A percentile compares a stretch with the other conserved stretches of the same genome.
Evolutionary conservation across 2,329 filamentous ascomycete species (phyloP).

Genomic region (Paracoccidioides lutzii): DNA sequence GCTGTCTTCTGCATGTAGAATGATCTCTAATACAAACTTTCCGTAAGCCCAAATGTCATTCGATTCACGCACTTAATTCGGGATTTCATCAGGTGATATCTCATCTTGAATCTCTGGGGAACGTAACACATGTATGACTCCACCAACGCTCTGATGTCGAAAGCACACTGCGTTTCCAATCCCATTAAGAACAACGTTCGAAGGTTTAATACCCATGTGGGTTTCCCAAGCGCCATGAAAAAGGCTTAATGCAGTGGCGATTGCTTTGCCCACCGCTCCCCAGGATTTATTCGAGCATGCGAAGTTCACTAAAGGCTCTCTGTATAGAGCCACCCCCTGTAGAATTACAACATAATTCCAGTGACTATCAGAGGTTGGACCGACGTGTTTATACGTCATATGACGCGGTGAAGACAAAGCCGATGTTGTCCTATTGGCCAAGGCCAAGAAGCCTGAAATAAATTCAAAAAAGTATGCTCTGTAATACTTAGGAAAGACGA

Average conservation of each 20-base stretch:
- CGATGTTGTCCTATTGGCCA: too few relatives aligned
- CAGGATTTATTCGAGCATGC: conserved; percentile 5
- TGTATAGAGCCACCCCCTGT: conserved; percentile 11
- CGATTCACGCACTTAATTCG: conserved; percentile 11
- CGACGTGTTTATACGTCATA: conserved; percentile 4
- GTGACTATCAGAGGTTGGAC: conserved; percentile 9
- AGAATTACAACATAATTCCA: conserved; percentile 12
- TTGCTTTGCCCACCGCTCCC: conserved; percentile 13
- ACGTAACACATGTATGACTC: conserved; percentile 12
- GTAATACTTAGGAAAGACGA: too few relatives aligned
- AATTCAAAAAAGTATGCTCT: too few relatives aligned
- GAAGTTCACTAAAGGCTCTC: conserved; percentile 7
- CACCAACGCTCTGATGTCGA: conserved; percentile 16
- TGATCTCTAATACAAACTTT: too few relatives aligned
- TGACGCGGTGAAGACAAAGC: not conserved
- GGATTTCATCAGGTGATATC: conserved; percentile 11
- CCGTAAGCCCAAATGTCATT: conserved; percentile 16
- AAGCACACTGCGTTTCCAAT: conserved; percentile 12
- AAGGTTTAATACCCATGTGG: conserved; percentile 15
- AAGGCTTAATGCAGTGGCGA: conserved; percentile 8
- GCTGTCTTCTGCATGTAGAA: too few relatives aligned
- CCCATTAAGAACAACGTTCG: conserved; percentile 12
- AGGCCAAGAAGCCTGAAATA: too few relatives aligned
- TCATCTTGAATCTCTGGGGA: conserved; percentile 14
- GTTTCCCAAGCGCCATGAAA: conserved; percentile 10